Base-by-base conservation (phyloP, 2,329 filamentous ascomycete species). In the Knufia fluminis region DNA sequence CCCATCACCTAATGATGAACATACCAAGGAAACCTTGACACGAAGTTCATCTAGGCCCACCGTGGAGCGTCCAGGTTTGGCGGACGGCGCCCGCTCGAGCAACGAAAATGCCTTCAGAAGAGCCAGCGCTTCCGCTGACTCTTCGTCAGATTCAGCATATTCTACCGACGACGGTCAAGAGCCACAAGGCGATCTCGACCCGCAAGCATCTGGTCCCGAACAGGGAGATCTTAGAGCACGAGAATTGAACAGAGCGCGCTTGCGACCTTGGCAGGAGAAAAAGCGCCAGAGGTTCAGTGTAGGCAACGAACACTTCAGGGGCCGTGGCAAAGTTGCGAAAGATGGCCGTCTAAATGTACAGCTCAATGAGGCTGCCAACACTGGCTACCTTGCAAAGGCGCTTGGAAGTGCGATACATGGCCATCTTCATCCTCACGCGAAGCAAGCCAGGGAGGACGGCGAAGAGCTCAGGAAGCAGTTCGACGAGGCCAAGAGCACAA, bases 341-440 rank as follows among this genome's bases (percentile, higher is more conserved):
- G 85, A 89, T 62, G 85, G 85, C 0, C 75, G 85, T 19, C 66
- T 90, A 43, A 80, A 79, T 53, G 85, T 90, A 53, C 83, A 80
- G 3, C 74, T 89, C 59, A 82, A 83, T 47, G 84, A 89, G 61
- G 82, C 78, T 1, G 75, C 75, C 49, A 80, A 83, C 55, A 81
- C 71, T 1, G 85, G 85, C 9, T 87, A 86, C 57, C 70, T 89
- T 22, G 83, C 83, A 38, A 87, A 88, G 60, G 82, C 83, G 2
- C 69, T 90, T 0, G 84, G 83, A 2, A 74, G 77, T 1, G 78
- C 79, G 2, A 72, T 85, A 39, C 71, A 75, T 48, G 78, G 78
- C 56, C 74, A 82, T 33, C 64, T 80, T 17, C 45, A 48, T 17
- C 51, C 54, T 2, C 63, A 64, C 20, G 61, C 65, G n/a, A 60